Conservation (phyloP, 371 early-diverging fungal species). For the Nematocida sp. region DNA sequence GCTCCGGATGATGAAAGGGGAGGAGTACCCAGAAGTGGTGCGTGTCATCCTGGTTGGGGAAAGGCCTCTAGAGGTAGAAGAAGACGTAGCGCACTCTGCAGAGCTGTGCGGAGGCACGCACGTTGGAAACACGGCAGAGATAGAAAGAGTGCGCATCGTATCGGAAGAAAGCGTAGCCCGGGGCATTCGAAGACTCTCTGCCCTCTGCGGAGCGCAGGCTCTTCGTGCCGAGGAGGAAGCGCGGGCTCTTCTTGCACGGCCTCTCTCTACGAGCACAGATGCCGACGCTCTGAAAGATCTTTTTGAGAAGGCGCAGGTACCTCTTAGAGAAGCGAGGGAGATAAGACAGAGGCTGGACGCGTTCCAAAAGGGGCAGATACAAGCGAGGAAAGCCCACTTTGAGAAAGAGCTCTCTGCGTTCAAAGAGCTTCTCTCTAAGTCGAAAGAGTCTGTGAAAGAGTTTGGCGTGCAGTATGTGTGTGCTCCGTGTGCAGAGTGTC, state of each 20-base stretch:
- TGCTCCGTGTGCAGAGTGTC: background rate
- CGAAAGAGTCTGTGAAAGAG: background rate
- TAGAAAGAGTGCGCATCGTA: slow-evolving; percentile 76
- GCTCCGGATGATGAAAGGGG: slow-evolving; percentile 76
- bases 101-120: slow-evolving; percentile 99
- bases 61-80: slow-evolving; percentile 67
- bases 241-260: background rate
- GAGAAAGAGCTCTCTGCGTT: background rate
- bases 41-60: slow-evolving; percentile 71
- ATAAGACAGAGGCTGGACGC: background rate
- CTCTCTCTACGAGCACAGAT: background rate
- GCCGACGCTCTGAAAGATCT: background rate
- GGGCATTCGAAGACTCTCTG: slow-evolving; percentile 89
- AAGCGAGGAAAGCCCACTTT: slow-evolving; percentile 35
- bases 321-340: background rate
- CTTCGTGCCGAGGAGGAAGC: slow-evolving; percentile 51
- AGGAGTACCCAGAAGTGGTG: slow-evolving; percentile 70
- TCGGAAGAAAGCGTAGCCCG: slow-evolving; percentile 88
- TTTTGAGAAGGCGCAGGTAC: background rate
- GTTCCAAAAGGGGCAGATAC: slow-evolving; percentile 14
- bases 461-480: no score
- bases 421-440: background rate
- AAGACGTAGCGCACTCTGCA: slow-evolving; percentile 65
- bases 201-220: slow-evolving; percentile 73
- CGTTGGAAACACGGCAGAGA: slow-evolving; percentile 79